Base-by-base conservation (phyloP, 2,329 filamentous ascomycete genomes). In the Microdochium nivale region DNA sequence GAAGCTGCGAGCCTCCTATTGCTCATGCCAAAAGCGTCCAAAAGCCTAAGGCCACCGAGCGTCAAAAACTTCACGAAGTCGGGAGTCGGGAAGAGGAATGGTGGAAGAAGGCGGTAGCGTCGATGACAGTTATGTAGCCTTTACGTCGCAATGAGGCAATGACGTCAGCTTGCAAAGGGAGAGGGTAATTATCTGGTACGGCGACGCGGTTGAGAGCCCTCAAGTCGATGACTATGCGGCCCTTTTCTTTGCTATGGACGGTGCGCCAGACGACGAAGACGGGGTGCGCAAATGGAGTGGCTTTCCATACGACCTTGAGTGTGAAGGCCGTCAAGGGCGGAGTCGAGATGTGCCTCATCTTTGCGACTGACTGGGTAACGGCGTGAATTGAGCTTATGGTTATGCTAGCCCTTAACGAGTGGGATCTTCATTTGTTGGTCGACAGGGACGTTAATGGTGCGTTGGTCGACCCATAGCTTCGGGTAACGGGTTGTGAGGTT, bases 201-300 rank as follows among this genome's bases (percentile, higher is more conserved):
- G 21, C n/a, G 33, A 19, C 19, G 14, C 49, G 33, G 33, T 53
- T 53, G 8, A 51, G 25, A 1, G 25, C 43, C 21, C 52, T 1
- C 1, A 51, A 47, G 21, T 51, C 52, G 13, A 53, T 33, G 19
- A 53, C 52, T 1, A 49, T 49, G 10, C 49, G 14, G n/a, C 52
- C 52, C 37, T 53, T 51, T 19, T 46, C 32, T 24, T 44, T 25
- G 2, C 52, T 49, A 2, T 44, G 46, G 3, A 46, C 49, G 3
- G 13, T 49, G 11, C 33, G 40, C 49, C 52, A 53, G 1, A 49
- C 44, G 2, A 53, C 52, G 21, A 53, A 53, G 19, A 35, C 37
- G 2, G 49, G 52, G 25, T 37, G 44, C 3, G 44, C 49, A 19
- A 53, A 53, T 5, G 52, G 49, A 1, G 49, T 33, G 2, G 49